A percentile compares a stretch with the other conserved stretches of the same genome.
Evolutionary conservation across 2,329 filamentous ascomycete genomes (phyloP).

Genomic region (Xylaria sp.): DNA sequence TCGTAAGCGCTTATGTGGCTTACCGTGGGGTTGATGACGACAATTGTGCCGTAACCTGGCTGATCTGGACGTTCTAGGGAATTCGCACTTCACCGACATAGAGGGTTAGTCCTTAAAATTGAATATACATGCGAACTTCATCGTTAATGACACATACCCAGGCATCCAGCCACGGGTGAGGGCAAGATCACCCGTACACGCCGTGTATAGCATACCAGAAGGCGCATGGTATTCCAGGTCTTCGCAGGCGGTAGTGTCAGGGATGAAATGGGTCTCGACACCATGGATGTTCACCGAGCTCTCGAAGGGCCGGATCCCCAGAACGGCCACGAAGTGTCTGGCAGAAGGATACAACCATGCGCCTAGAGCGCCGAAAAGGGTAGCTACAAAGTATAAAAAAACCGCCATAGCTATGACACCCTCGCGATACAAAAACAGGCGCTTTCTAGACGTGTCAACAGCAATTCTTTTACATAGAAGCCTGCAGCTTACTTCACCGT

Average conservation of each 20-base stretch:
- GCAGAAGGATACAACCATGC: constrained; percentile 42
- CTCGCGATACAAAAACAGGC: background rate
- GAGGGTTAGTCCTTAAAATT: constrained; percentile 16
- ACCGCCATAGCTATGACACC: constrained; percentile 35
- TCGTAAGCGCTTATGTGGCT: constrained; percentile 32
- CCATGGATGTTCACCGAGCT: constrained; percentile 41
- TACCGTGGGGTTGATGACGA: constrained; percentile 66
- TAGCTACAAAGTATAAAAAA: constrained; percentile 35
- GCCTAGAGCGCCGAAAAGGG: constrained; percentile 38
- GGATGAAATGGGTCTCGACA: constrained; percentile 52
- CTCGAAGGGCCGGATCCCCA: constrained; percentile 40
- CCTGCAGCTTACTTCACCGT: background rate
- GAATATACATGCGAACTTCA: background rate
- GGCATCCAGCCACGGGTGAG: constrained; percentile 43
- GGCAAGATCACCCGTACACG: constrained; percentile 60
- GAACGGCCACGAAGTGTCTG: constrained; percentile 31
- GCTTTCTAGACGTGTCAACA: background rate
- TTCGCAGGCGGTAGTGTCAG: constrained; percentile 67
- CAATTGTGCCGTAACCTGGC: constrained; percentile 57
- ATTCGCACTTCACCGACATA: constrained; percentile 30
- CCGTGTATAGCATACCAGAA: constrained; percentile 64
- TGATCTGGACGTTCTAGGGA: constrained; percentile 51
- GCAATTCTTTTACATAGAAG: background rate
- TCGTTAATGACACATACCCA: constrained; percentile 37
- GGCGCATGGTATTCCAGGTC: constrained; percentile 67